Conservation (phyloP, 768 basidiomycete species). For the Hydnum rufescens region DNA sequence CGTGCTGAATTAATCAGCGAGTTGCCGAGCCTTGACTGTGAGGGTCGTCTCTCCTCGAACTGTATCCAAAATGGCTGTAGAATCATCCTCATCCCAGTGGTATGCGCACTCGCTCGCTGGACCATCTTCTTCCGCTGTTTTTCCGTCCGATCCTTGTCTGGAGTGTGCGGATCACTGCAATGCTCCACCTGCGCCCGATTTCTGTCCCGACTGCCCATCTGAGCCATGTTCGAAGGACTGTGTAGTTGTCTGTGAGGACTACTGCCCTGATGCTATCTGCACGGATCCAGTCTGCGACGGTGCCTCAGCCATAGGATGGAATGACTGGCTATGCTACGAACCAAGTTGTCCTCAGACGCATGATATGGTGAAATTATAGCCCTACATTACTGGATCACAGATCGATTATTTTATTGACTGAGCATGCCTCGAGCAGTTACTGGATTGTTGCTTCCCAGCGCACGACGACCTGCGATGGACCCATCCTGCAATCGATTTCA, state of each 20-base stretch:
- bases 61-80: no score
- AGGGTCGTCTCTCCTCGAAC: no score
- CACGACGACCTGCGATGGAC: background rate
- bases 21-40: no score
- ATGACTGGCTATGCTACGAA: background rate
- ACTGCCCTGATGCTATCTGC: background rate
- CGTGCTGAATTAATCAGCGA: no score
- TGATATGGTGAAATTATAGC: background rate
- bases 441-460: background rate
- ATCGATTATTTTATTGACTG: background rate
- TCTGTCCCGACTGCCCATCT: background rate
- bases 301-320: background rate
- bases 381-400: background rate
- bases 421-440: background rate
- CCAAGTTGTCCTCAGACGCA: background rate
- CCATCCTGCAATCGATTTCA: constrained; percentile 3
- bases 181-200: background rate
- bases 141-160: no score
- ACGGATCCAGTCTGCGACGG: background rate
- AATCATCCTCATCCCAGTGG: no score
- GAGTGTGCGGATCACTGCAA: background rate
- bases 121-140: no score
- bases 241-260: background rate
- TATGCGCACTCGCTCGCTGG: no score
- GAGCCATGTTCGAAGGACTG: background rate